Base-by-base conservation (phyloP, 2,329 filamentous ascomycete species). In the Fusarium marasasianum region DNA sequence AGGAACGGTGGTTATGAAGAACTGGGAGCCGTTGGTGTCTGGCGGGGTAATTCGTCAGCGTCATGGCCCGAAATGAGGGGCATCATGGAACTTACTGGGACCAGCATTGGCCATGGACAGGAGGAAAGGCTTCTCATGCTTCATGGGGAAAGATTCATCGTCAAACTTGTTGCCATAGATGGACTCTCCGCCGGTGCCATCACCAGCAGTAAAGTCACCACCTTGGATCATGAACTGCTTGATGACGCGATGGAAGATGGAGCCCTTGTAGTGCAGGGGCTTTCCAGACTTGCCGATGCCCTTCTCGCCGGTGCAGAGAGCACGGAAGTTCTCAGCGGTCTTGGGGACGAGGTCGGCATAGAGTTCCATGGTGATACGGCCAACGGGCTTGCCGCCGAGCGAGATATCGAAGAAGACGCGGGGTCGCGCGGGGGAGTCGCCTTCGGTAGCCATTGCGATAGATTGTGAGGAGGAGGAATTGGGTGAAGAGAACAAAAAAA, bases 51-150 rank as follows among this genome's bases (percentile, higher is more conserved):
- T 43, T 20, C 50, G 66, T 73, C 63, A 71, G 71, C 56, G 50
- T 59, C 50, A 51, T 66, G 38, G 33, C 29, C 17, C 45, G 20
- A 12, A 33, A 24, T 17, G 43, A 37, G 26, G 33, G 33, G 43
- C 33, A 51, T 37, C 22, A 59, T 31, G 10, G 53, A 44, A 55
- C 90, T 77, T 88, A 93, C 93, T 94, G 51, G 95, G 94, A 53
- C 96, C 96, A 74, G 96, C 96, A 82, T 99, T 99, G 79, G 96
- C 96, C 96, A 99, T 99, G 81, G 94, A 97, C 71, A 99, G 88
- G 75, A 98, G 87, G 87, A 98, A 98, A 4, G 96, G 95, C 79
- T 92, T 93, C 79, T 97, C 94, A 82, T 99, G 96, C 88, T 97
- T 95, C 81, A 92, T 86, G 61, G 94, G 89, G 81, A 99, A 98